Evolutionary conservation across 225 moss, liverwort and hornwort genomes (phyloP), one percentile per base, ranked within the genome.

Genomic region (Polytrichum commune): DNA sequence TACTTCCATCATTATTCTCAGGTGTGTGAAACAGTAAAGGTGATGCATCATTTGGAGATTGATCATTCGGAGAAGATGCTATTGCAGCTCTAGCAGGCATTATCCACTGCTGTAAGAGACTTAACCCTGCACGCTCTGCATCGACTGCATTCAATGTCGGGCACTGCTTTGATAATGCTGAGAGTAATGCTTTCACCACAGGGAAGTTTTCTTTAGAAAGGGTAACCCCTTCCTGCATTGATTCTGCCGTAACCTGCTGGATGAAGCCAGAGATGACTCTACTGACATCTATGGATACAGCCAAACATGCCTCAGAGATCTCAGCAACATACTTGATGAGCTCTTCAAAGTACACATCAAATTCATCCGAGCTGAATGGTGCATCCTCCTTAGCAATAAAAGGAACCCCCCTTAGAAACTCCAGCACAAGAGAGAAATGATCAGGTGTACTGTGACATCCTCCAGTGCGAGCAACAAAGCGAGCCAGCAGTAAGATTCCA

Each of bases 391-490:
- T 64, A 29, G 73, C 76, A 61, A 82, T 76, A 55, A 25, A 73
- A 28, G 89, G 85, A 63, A 93, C 81, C 29, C 78, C 79, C 63
- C 76, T 78, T 71, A 93, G 79, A 72, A 93, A 91, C 75, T 89
- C 87, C 22, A 93, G 65, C 18, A 93, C 79, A 33, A 77, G 53
- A 65, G 81, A 77, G 64, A 89, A 78, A 58, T 73, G 69, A 80
- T 89, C 84, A 55, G 54, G 69, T 69, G 70, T 70, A 22, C 66
- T 63, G n/a, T 79, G 81, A 46, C 69, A 73, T 23, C 71, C 80
- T 29, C 71, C 68, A n/a, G 79, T 69, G 69, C 78, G 67, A 19
- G 86, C 80, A 68, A 86, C 69, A 70, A 82, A 93, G 69, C 84
- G 82, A 9, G 90, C 84, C 66, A 88, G 65, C 46, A 87, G 82